Conservation (phyloP, 176 grass and related monocot genomes). For the Musa schizocarpa region DNA sequence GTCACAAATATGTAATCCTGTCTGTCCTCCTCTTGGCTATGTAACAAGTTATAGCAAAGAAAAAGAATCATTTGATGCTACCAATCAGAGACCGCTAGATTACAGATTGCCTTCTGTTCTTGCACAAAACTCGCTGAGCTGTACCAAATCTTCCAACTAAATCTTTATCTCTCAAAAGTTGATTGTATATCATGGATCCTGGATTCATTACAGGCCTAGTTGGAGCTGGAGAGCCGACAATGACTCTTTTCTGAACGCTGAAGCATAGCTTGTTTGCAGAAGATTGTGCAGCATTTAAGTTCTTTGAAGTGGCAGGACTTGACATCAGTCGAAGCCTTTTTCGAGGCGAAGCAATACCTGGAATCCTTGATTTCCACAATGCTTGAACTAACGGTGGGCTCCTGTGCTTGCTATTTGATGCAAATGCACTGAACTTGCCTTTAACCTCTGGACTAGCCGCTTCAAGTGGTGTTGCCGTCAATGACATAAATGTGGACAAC, state of each 20-base stretch:
- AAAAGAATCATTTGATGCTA: neutral
- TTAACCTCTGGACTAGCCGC: conserved; percentile 43
- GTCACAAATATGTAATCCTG: no score
- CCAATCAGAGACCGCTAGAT: neutral
- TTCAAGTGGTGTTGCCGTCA: conserved; percentile 28
- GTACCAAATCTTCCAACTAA: conserved; percentile 10
- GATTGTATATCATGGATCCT: neutral
- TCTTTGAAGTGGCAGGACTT: conserved; percentile 10
- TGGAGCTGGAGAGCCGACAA: conserved; percentile 9
- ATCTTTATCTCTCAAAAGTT: conserved; percentile 1
- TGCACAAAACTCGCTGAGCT: conserved; percentile 16
- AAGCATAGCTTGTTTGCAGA: conserved; percentile 18
- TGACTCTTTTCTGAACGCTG: conserved; percentile 24
- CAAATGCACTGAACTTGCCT: conserved; percentile 22
- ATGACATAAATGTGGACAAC: conserved; percentile 34
- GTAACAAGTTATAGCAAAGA: no score
- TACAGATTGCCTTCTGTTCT: conserved; percentile 8
- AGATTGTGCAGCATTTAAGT: neutral
- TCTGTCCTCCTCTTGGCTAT: no score
- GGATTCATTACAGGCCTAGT: neutral
- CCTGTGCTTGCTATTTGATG: conserved; percentile 48
- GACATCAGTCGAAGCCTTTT: conserved; percentile 21
- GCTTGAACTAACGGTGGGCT: conserved; percentile 43
- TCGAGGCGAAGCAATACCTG: conserved; percentile 9
- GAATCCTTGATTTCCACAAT: conserved; percentile 43